These are phyloP conservation scores for Pinus taeda DNA, from an alignment of 75 land plant species.

Conservation along the genomic window DNA sequence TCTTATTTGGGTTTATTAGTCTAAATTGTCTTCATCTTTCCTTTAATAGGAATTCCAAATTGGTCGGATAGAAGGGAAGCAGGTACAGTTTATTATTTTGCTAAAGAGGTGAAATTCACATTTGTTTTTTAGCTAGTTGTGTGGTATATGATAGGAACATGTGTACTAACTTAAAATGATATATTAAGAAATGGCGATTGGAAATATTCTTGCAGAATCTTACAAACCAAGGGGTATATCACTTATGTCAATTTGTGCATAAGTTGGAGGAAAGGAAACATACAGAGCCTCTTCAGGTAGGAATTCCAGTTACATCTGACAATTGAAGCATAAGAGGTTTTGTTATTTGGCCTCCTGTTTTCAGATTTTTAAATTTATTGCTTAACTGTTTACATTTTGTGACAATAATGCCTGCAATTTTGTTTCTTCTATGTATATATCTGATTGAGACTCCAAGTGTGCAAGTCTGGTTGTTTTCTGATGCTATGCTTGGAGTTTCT, in stretches of 20 bases:
- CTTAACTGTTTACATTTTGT: no score
- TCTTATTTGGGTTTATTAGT: background rate
- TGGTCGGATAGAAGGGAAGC: slow-evolving; percentile 40
- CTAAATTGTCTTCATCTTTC: background rate
- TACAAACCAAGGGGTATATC: slow-evolving; percentile 32
- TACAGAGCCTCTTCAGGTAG: slow-evolving; percentile 28
- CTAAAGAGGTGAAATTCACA: background rate
- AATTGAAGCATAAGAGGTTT: no score
- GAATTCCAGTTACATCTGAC: no score
- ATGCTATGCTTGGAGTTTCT: no score
- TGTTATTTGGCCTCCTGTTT: no score
- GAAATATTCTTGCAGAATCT: slow-evolving; percentile 24
- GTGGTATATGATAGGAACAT: background rate
- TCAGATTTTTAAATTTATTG: no score
- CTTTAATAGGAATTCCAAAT: slow-evolving; percentile 39
- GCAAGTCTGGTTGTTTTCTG: no score
- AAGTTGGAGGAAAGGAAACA: slow-evolving; percentile 20
- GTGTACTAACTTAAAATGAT: background rate
- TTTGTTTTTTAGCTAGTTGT: background rate
- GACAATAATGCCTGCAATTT: no score
- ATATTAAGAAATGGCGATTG: slow-evolving; percentile 1
- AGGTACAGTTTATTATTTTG: slow-evolving; percentile 27
- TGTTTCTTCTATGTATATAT: no score
- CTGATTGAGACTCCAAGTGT: no score
- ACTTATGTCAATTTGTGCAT: slow-evolving; percentile 28